Evolutionary conservation across 495 filamentous ascomycete species (phyloP).

Genomic region (Staphylotrichum tortipilum): DNA sequence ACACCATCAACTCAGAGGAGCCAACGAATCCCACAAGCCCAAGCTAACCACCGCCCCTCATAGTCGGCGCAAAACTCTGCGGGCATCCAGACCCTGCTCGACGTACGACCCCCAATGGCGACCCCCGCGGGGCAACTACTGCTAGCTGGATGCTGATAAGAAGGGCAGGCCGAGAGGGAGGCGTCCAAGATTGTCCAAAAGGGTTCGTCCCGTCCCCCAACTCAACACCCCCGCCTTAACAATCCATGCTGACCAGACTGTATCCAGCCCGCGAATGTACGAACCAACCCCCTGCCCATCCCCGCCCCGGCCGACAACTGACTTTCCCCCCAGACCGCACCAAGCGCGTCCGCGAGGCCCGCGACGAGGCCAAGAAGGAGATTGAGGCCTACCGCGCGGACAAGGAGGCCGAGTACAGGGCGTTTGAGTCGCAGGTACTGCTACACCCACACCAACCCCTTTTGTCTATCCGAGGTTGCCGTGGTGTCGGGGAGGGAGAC

Average conservation of each 20-base stretch:
- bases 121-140: not conserved
- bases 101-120: conserved; percentile 54
- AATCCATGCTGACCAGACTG: conserved; percentile 3
- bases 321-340: conserved; percentile 74
- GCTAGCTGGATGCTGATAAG: not conserved
- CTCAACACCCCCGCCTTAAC: not conserved
- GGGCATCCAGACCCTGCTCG: conserved; percentile 96
- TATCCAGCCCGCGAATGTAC: conserved; percentile 36
- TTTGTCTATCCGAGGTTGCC: too few relatives aligned
- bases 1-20: too few relatives aligned
- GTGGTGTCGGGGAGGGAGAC: too few relatives aligned
- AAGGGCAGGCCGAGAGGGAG: conserved; percentile 81
- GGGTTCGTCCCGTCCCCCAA: conserved; percentile 41
- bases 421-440: conserved; percentile 80
- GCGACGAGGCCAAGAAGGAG: conserved; percentile 92
- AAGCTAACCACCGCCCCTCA: conserved; percentile 1
- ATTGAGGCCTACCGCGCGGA: conserved; percentile 87
- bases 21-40: too few relatives aligned
- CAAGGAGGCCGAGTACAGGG: conserved; percentile 92
- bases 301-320: not conserved
- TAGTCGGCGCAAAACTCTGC: conserved; percentile 97
- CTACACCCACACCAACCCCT: too few relatives aligned
- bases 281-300: not conserved
- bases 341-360: conserved; percentile 91
- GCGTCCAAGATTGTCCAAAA: conserved; percentile 98